phyloP scores from a whole-genome alignment of 2,329 filamentous ascomycete genomes.

The Ophiostoma piceae region DNA sequence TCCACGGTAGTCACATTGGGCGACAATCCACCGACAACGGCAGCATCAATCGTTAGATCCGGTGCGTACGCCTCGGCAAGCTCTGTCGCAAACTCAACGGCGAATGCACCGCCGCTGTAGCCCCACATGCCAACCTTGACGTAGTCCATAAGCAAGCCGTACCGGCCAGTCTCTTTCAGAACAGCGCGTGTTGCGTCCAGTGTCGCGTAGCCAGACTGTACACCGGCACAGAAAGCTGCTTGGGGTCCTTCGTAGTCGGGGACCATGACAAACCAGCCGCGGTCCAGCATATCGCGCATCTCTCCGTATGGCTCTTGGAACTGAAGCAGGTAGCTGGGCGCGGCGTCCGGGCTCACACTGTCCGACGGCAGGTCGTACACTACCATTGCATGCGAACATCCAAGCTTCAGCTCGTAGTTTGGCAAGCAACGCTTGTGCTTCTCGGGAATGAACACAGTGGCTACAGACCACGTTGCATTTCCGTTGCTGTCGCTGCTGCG shows the following conservation, averaged over 20 bases:
- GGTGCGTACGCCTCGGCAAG: constrained; percentile 41
- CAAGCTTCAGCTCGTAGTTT: neutral
- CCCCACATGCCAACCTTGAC: constrained; percentile 45
- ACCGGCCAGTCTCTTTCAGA: constrained; percentile 24
- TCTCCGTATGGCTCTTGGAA: constrained; percentile 29
- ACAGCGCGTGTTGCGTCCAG: neutral
- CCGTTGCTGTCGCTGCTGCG: neutral
- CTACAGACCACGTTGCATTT: neutral
- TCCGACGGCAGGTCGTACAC: constrained; percentile 38
- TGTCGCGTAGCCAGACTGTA: neutral
- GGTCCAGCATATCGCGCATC: constrained; percentile 35
- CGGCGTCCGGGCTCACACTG: constrained; percentile 37
- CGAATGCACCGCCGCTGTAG: constrained; percentile 46
- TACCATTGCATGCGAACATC: neutral
- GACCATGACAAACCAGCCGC: constrained; percentile 42
- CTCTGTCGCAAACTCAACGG: constrained; percentile 44
- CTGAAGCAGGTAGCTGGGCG: constrained; percentile 34
- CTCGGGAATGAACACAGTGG: neutral
- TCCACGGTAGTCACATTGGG: neutral
- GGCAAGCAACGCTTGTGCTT: neutral
- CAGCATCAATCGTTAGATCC: neutral
- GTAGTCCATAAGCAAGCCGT: constrained; percentile 25
- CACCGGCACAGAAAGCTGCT: constrained; percentile 33
- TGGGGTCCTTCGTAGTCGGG: constrained; percentile 42
- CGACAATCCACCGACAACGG: neutral